Evolutionary conservation across 768 basidiomycete species (phyloP).

Genomic region (Rhodotorula toruloides): DNA sequence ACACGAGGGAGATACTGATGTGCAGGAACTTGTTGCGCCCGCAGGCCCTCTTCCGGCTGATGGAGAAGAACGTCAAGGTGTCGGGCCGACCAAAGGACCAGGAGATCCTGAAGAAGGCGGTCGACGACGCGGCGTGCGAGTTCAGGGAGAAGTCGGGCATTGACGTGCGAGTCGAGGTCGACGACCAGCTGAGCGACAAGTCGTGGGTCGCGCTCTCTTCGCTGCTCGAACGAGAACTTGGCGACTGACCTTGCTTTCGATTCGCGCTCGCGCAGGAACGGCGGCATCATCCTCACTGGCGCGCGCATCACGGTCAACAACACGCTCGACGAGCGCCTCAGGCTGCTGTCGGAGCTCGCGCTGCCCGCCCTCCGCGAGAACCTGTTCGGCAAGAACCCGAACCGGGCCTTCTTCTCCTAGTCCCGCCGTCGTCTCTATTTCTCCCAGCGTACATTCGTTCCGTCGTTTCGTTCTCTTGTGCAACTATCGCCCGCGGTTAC

Average conservation of each 20-base stretch:
- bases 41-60: conserved; percentile 68
- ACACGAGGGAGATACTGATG: too few species aligned
- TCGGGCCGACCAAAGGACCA: conserved; percentile 65
- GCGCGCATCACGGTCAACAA: conserved; percentile 86
- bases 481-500: too few species aligned
- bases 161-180: conserved; percentile 57
- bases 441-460: too few species aligned
- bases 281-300: conserved; percentile 72
- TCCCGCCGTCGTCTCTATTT: too few species aligned
- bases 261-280: conserved; percentile 57
- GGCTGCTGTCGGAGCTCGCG: conserved; percentile 91
- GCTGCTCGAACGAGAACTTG: background rate
- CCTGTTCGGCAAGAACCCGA: conserved; percentile 82
- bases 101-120: conserved; percentile 59
- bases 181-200: conserved; percentile 62
- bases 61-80: conserved; percentile 68
- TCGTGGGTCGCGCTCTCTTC: conserved; percentile 52
- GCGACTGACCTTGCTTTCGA: background rate
- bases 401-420: conserved; percentile 51
- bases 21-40: background rate
- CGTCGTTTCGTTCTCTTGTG: too few species aligned
- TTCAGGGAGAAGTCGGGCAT: conserved; percentile 77
- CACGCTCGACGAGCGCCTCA: conserved; percentile 83
- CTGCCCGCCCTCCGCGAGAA: conserved; percentile 86
- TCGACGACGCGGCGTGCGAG: conserved; percentile 57